Base-by-base conservation (phyloP, 2,329 filamentous ascomycete species). In the Nakataea oryzae region DNA sequence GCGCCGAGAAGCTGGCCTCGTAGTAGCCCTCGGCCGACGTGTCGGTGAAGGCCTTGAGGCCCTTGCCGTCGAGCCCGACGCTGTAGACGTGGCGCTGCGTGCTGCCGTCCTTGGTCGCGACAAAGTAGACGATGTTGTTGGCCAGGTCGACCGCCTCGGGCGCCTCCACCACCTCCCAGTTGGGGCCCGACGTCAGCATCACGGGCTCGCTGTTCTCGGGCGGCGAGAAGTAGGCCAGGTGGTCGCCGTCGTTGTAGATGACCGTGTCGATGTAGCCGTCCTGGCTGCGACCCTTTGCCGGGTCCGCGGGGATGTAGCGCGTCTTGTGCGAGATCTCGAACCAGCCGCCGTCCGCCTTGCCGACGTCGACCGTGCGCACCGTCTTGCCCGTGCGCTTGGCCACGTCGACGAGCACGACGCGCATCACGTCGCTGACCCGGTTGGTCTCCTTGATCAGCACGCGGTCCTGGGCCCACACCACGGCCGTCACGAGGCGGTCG, bases 231-330 rank as follows among this genome's bases (percentile, higher is more conserved):
- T 97, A 97, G 0, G 89, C 95, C 60, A 99, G 78, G 69, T 99
- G 95, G 68, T 97, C 91, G 68, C 90, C 91, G 62, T 92, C 88
- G 26, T 96, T 84, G 70, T 96, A 81, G 62, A 97, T 89, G 63
- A 97, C 79, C 0, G 89, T 92, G 73, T 99, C 95, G 65, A 99
- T 87, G 70, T 99, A 99, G 27, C 95, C 95, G 73, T 97, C 92
- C 6, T 93, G 75, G 2, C 84, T 79, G 27, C 93, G 86, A 17
- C 90, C 90, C 65, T 90, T 91, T 13, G 76, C 73, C 27, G 89
- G 83, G 71, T 97, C 91, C 3, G 91, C 90, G 2, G 95, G 95
- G 63, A 99, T 87, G 70, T 89, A 97, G 17, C 80, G 86, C 3
- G 93, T 96, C 55, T 88, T 85, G 69, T 96, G 88, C 1, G 91